Evolutionary conservation across 139 green algal species (phyloP).

Genomic region (Chlamydomonas schloesseri): DNA sequence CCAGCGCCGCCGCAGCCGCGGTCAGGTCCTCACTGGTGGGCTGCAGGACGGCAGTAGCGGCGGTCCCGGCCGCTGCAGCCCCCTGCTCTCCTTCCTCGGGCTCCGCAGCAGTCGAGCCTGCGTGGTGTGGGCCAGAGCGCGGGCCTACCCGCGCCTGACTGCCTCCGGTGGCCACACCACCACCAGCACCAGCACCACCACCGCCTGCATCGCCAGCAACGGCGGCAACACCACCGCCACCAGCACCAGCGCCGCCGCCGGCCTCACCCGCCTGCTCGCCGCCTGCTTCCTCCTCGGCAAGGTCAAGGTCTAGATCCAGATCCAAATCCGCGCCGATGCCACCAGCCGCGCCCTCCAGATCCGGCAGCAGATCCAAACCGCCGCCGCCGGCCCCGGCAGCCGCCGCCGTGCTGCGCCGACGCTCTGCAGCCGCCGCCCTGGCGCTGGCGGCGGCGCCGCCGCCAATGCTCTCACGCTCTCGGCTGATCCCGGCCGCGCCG

Average conservation of each 20-base stretch:
- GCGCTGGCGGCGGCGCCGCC: too few species aligned
- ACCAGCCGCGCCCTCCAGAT: neutral
- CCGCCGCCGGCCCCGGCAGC: neutral
- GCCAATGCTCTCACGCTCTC: constrained; percentile 11
- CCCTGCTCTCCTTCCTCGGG: too few species aligned
- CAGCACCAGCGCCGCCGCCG: neutral
- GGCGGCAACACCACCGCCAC: neutral
- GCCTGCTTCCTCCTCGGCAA: neutral
- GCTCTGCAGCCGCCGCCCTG: neutral
- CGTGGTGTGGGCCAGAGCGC: too few species aligned
- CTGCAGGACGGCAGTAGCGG: too few species aligned
- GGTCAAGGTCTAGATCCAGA: neutral
- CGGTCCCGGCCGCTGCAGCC: too few species aligned
- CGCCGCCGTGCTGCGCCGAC: constrained; percentile 3
- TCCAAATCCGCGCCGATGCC: constrained; percentile 14
- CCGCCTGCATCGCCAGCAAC: too few species aligned
- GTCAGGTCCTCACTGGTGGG: constrained; percentile 1
- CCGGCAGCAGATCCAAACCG: neutral
- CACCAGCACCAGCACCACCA: neutral
- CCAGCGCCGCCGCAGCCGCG: neutral
- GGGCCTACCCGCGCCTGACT: too few species aligned
- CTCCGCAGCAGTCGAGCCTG: too few species aligned
- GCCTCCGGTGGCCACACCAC: neutral
- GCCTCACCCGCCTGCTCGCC: neutral
- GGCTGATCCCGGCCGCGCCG: neutral